A percentile compares a stretch with the other conserved stretches of the same genome.
Evolutionary conservation across 352 stramenopile species (phyloP).

Genomic region (Phytopythium cucurbitacearum): DNA sequence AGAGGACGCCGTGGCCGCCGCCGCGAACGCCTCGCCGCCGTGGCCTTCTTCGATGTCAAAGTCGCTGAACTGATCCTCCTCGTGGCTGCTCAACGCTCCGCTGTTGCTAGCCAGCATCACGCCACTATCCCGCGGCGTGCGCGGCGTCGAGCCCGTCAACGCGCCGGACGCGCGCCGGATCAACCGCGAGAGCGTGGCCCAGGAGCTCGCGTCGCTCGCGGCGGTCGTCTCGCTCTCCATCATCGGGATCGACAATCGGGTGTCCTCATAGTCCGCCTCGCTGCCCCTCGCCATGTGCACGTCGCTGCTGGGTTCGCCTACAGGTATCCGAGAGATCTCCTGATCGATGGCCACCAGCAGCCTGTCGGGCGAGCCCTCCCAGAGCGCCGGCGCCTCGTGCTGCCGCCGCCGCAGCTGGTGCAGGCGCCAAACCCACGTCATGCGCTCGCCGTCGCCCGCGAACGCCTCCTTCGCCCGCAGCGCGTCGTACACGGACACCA

Average conservation of each 20-base stretch:
- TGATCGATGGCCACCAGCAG: slow-evolving; percentile 25
- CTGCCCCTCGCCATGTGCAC: not conserved
- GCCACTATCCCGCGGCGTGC: not conserved
- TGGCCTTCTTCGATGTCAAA: not conserved
- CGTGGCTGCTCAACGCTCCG: slow-evolving; percentile 1
- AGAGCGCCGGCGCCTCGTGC: slow-evolving; percentile 14
- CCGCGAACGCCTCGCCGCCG: not conserved
- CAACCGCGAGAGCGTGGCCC: slow-evolving; percentile 24
- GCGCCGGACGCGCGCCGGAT: slow-evolving; percentile 17
- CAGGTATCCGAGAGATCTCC: slow-evolving; percentile 22
- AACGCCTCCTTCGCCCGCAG: slow-evolving; percentile 16
- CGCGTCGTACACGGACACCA: slow-evolving; percentile 19
- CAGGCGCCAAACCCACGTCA: slow-evolving; percentile 30
- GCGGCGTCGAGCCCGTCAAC: not conserved
- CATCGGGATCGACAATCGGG: slow-evolving; percentile 19
- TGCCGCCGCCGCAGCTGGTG: slow-evolving; percentile 31
- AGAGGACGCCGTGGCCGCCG: not conserved
- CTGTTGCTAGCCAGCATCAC: not conserved
- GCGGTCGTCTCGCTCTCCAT: slow-evolving; percentile 24
- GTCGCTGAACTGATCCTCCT: not conserved
- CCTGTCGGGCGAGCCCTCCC: slow-evolving; percentile 15
- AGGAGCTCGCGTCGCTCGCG: slow-evolving; percentile 20
- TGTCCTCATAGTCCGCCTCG: slow-evolving; percentile 10
- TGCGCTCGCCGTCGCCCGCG: slow-evolving; percentile 28
- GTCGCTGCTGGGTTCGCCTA: slow-evolving; percentile 8